phyloP scores from a whole-genome alignment of 257 asterid genomes.

The Cordia subcordata region DNA sequence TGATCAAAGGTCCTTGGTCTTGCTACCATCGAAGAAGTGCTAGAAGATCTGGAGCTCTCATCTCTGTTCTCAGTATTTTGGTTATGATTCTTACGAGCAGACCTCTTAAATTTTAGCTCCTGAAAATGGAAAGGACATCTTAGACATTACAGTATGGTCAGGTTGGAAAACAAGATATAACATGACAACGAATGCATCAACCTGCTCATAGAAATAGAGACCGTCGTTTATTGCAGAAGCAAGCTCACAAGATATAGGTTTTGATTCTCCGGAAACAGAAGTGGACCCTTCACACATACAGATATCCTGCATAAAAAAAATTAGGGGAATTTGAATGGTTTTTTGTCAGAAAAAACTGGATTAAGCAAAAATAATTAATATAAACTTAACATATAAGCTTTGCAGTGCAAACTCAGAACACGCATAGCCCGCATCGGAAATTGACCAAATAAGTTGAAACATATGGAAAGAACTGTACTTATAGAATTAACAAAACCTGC shows the following conservation, averaged over 20 bases:
- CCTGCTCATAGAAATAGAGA: slow-evolving; percentile 94
- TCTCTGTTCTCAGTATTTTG: slow-evolving; percentile 36
- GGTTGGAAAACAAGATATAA: slow-evolving; percentile 3
- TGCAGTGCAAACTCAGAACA: neutral
- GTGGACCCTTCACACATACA: slow-evolving; percentile 35
- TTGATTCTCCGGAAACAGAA: slow-evolving; percentile 32
- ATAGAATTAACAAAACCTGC: neutral
- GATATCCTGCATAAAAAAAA: slow-evolving; percentile 44
- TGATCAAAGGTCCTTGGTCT: slow-evolving; percentile 42
- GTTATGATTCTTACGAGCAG: slow-evolving; percentile 33
- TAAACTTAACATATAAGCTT: too few relatives aligned
- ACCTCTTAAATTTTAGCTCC: slow-evolving; percentile 63
- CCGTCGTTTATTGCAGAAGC: slow-evolving; percentile 88
- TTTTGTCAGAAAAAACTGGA: neutral
- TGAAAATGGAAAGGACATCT: slow-evolving; percentile 26
- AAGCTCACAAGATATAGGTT: slow-evolving; percentile 63
- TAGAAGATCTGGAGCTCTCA: slow-evolving; percentile 42
- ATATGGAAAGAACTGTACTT: neutral
- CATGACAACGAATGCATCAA: slow-evolving; percentile 23
- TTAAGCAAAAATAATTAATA: too few relatives aligned
- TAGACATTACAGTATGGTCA: neutral
- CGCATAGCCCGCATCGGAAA: neutral
- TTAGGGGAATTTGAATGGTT: neutral
- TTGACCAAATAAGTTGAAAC: neutral
- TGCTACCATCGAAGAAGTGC: slow-evolving; percentile 27